A percentile compares a stretch with the other conserved stretches of the same genome.
These are phyloP conservation scores for Myxozyma neglecta DNA, from an alignment of 805 yeast genomes.

Conservation along the genomic window DNA sequence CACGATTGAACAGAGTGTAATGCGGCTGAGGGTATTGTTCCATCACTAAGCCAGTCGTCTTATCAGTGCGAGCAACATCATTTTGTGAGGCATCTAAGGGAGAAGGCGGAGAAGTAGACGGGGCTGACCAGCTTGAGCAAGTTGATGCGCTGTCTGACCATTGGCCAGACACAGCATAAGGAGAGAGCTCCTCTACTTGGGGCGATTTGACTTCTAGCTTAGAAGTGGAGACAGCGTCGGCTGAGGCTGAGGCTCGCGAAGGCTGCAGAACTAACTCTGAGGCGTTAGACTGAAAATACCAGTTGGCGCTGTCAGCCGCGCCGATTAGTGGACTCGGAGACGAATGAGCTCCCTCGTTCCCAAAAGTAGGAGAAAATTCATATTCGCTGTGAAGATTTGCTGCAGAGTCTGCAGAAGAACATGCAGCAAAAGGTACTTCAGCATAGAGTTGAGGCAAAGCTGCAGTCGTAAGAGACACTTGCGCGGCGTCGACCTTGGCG, in stretches of 20 bases:
- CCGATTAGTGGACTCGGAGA: no score
- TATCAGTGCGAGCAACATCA: not conserved
- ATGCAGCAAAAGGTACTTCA: no score
- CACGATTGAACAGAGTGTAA: not conserved
- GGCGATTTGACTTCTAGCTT: not conserved
- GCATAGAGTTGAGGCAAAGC: no score
- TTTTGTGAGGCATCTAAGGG: not conserved
- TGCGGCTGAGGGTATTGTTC: not conserved
- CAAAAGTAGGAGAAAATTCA: no score
- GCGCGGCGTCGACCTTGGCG: not conserved
- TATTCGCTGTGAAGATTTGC: no score
- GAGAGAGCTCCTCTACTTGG: not conserved
- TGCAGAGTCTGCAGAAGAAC: no score
- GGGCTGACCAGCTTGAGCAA: slow-evolving; percentile 3
- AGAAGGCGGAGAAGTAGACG: slow-evolving; percentile 2
- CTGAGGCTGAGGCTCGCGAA: not conserved
- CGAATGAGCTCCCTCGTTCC: no score
- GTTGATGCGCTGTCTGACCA: slow-evolving; percentile 10
- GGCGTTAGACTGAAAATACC: no score
- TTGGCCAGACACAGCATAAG: not conserved
- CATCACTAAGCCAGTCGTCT: not conserved
- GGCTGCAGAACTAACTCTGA: no score
- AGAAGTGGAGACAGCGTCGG: not conserved
- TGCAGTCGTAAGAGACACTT: not conserved
- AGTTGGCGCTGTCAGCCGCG: no score